Evolutionary conservation across 78 protist species (phyloP).

Genomic region (Planoprotostelium fungivorum): DNA sequence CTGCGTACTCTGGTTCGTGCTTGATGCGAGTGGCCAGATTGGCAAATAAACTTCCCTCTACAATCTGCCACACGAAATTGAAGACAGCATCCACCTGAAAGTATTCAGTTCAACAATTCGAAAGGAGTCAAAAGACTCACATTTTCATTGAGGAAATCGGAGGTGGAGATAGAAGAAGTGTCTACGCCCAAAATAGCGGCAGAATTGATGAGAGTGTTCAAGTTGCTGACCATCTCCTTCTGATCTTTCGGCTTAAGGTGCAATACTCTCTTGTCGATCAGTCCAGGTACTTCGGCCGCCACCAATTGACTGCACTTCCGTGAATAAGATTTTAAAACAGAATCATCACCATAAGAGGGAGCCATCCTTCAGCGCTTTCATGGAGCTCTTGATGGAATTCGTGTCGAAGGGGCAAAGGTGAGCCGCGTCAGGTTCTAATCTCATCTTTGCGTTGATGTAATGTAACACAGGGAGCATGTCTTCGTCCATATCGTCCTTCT

Average conservation of each 20-base stretch:
- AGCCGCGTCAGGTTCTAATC: neutral
- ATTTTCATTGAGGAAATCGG: neutral
- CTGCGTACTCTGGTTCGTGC: constrained; percentile 79
- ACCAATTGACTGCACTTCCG: neutral
- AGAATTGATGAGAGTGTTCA: neutral
- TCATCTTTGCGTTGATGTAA: neutral
- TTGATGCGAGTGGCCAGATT: constrained; percentile 44
- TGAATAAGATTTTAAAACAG: neutral
- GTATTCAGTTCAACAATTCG: neutral
- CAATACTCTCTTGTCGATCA: neutral
- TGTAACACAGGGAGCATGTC: neutral
- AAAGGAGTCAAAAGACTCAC: neutral
- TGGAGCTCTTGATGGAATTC: neutral
- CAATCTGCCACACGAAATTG: constrained; percentile 93
- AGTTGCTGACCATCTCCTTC: neutral
- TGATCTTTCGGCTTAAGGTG: neutral
- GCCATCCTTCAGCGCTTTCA: neutral
- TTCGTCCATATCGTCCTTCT: neutral
- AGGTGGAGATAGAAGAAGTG: neutral
- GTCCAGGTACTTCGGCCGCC: neutral
- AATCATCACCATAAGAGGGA: neutral
- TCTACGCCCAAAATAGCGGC: neutral
- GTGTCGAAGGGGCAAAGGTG: neutral
- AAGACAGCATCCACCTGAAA: constrained; percentile 51
- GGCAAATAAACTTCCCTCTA: constrained; percentile 56